Base-by-base conservation (phyloP, 176 grass and related monocot species). In the Hyparrhenia diplandra region DNA sequence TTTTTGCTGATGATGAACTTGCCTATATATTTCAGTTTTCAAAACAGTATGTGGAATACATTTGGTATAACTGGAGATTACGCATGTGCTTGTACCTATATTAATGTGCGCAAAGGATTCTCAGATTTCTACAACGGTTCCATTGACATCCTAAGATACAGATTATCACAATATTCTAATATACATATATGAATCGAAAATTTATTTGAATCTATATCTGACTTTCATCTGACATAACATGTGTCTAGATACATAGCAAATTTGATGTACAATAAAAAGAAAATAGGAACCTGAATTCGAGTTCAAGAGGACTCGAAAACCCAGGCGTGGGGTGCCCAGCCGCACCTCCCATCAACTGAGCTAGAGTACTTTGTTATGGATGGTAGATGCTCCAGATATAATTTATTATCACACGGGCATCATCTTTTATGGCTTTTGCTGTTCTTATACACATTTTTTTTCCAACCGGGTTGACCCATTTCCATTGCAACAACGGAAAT, bases 21-120 rank as follows among this genome's bases (percentile, higher is more conserved):
- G 17, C 17, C 13, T 45, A 75, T 5, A 47, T 76, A 4, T 68
- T 14, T 81, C 36, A 2, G 2, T 8, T 41, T 59, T 41, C n/a
- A 32, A 85, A 64, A 16, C 45, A 79, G 63, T 78, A 47, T 41
- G 72, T 24, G 63, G 13, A 27, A 79, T 63, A 75, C 23, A 67
- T 23, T 39, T 68, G 32, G 5, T 21, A 43, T 43, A 43, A 13
- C 41, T 43, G 12, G 5, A 57, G 47, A 68, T 35, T n/a, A 49
- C 3, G 46, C 27, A 3, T 51, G 27, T 51, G 34, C 65, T 68
- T 68, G 10, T 68, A 68, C 35, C 35, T 23, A 13, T 69, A 41
- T 68, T 24, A 69, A 40, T 41, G 21, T 24, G 21, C 1, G 35
- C 36, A 69, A 69, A 6, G 10, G 66, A 40, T 41, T 41, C 21